Conservation (phyloP, 208 protist species). For the Crithidia expoeki region DNA sequence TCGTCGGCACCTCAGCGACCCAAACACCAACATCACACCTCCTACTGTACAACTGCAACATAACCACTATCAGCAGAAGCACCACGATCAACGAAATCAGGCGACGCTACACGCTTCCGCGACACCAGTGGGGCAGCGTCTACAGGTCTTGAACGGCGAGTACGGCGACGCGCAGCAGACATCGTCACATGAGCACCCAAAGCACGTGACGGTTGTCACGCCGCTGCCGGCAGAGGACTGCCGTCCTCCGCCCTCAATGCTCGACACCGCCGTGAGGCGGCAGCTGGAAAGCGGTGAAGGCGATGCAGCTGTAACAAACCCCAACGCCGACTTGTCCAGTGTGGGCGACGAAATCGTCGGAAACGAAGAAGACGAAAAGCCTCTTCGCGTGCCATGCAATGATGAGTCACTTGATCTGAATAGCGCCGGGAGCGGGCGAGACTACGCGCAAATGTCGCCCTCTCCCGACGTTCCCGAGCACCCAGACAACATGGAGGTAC, state of each 20-base stretch:
- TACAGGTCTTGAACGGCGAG: not conserved
- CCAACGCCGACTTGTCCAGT: not conserved
- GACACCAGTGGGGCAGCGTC: not conserved
- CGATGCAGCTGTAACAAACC: not conserved
- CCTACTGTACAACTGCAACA: not conserved
- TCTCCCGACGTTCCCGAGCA: slow-evolving; percentile 15
- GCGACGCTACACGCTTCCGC: not conserved
- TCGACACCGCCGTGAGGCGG: slow-evolving; percentile 12
- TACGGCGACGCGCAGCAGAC: not conserved
- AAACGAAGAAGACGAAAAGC: not conserved
- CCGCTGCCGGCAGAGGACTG: not conserved
- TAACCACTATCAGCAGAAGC: not conserved
- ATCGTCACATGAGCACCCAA: not conserved
- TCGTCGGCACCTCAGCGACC: slow-evolving; percentile 24
- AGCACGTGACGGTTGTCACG: not conserved
- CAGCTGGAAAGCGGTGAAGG: not conserved
- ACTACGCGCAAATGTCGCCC: slow-evolving; percentile 17
- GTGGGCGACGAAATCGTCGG: not conserved
- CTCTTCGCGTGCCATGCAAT: not conserved
- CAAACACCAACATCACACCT: not conserved
- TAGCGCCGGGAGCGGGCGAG: not conserved
- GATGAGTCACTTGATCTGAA: not conserved
- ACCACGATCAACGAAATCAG: too few relatives aligned
- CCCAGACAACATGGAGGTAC: not conserved
- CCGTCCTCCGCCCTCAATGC: not conserved